phyloP scores from a whole-genome alignment of 495 filamentous ascomycete genomes.

The Hypoxylon rickii region DNA sequence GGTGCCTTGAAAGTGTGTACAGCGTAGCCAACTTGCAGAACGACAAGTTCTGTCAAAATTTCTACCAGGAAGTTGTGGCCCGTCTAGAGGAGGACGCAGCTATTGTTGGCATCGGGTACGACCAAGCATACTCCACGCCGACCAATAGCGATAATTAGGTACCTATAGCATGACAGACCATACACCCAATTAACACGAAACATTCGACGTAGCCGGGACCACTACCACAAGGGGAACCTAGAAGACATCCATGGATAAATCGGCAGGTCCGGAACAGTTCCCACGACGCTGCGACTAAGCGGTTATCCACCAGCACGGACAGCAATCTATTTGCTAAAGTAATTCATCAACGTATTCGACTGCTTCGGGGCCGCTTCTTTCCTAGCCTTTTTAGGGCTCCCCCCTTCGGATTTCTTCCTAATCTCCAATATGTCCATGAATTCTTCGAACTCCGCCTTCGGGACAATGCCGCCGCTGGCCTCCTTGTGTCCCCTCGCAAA shows the following conservation, averaged over 20 bases:
- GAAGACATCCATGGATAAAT: too few species aligned
- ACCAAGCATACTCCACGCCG: too few species aligned
- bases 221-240: too few species aligned
- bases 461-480: constrained; percentile 61
- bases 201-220: too few species aligned
- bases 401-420: constrained; percentile 50
- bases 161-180: too few species aligned
- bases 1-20: not conserved
- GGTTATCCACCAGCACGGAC: too few species aligned
- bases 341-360: constrained; percentile 55
- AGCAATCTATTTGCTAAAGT: constrained; percentile 44
- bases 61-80: not conserved
- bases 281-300: too few species aligned
- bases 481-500: constrained; percentile 65
- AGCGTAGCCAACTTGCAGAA: not conserved
- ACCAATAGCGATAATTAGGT: too few species aligned
- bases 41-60: not conserved
- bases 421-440: constrained; percentile 57
- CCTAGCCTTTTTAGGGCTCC: constrained; percentile 38
- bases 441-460: constrained; percentile 59
- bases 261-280: too few species aligned
- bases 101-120: too few species aligned
- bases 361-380: constrained; percentile 37
- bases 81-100: not conserved
- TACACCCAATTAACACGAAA: too few species aligned